phyloP scores from a whole-genome alignment of 768 basidiomycete species.

The Royoungia palumana region DNA sequence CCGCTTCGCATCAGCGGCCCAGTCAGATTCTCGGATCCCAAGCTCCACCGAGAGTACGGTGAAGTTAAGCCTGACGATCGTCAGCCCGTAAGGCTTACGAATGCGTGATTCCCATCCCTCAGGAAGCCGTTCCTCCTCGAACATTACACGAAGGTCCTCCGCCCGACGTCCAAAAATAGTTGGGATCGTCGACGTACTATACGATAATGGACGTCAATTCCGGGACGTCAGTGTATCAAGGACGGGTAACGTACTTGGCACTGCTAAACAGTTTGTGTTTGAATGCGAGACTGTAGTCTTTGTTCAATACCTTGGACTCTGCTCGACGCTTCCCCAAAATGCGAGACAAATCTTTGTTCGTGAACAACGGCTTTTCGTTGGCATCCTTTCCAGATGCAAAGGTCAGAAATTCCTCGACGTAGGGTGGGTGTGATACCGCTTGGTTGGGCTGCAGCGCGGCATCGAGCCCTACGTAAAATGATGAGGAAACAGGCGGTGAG shows the following conservation, averaged over 20 bases:
- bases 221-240: not conserved
- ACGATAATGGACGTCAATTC: not conserved
- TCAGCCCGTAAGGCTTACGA: slow-evolving; percentile 55
- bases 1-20: slow-evolving; percentile 3
- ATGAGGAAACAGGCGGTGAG: not conserved
- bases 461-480: slow-evolving; percentile 50
- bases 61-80: slow-evolving; percentile 54
- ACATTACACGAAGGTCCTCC: slow-evolving; percentile 48
- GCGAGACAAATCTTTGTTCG: slow-evolving; percentile 53
- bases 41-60: slow-evolving; percentile 6
- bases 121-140: slow-evolving; percentile 70
- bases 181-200: slow-evolving; percentile 59
- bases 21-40: slow-evolving; percentile 17
- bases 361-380: slow-evolving; percentile 48
- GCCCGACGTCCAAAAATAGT: slow-evolving; percentile 64
- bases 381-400: slow-evolving; percentile 57
- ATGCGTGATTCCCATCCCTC: slow-evolving; percentile 67
- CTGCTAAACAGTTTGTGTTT: slow-evolving; percentile 63
- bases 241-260: slow-evolving; percentile 50
- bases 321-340: slow-evolving; percentile 59
- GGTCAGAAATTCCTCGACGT: slow-evolving; percentile 54
- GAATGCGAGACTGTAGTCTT: slow-evolving; percentile 48
- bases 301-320: slow-evolving; percentile 51
- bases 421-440: slow-evolving; percentile 43
- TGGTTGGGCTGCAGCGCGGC: slow-evolving; percentile 47